A percentile compares a stretch with the other conserved stretches of the same genome.
phyloP scores from a whole-genome alignment of 2,329 filamentous ascomycete genomes.

The Colletotrichum liaoningense region DNA sequence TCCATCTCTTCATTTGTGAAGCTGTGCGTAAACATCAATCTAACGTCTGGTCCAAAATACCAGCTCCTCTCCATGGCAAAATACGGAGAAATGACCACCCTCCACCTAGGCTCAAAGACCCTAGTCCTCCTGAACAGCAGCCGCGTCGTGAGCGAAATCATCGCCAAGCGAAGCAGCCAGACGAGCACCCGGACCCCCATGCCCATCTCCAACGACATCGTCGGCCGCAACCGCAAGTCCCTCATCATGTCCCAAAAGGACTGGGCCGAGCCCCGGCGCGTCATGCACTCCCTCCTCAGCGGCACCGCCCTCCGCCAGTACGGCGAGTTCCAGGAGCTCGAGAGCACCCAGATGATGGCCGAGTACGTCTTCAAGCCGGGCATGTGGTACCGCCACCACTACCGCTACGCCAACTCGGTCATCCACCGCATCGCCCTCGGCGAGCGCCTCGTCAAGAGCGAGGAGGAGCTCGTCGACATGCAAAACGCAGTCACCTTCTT shows the following conservation, averaged over 20 bases:
- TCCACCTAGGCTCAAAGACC: constrained; percentile 47
- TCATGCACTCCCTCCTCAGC: constrained; percentile 52
- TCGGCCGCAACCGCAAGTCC: constrained; percentile 47
- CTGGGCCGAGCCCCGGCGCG: constrained; percentile 50
- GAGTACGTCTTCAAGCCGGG: constrained; percentile 41
- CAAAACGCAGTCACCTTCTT: constrained; percentile 50
- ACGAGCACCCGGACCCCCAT: constrained; percentile 44
- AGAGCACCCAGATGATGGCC: constrained; percentile 49
- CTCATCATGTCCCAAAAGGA: constrained; percentile 45
- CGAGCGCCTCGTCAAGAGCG: constrained; percentile 45
- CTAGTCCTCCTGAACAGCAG: constrained; percentile 55
- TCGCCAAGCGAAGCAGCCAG: constrained; percentile 47
- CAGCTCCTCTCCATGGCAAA: constrained; percentile 3
- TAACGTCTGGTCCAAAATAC: neutral
- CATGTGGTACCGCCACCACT: constrained; percentile 52
- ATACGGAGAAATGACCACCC: constrained; percentile 44
- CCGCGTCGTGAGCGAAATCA: constrained; percentile 51
- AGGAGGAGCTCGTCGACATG: constrained; percentile 48
- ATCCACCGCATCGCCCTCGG: constrained; percentile 50
- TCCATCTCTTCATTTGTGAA: neutral
- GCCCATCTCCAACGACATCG: constrained; percentile 47
- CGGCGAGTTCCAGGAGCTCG: constrained; percentile 47
- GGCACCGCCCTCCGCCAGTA: constrained; percentile 48
- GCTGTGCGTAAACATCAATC: neutral
- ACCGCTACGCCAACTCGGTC: constrained; percentile 53